phyloP scores from a whole-genome alignment of 1,284 basidiomycete genomes.

The Fomitopsis betulina region DNA sequence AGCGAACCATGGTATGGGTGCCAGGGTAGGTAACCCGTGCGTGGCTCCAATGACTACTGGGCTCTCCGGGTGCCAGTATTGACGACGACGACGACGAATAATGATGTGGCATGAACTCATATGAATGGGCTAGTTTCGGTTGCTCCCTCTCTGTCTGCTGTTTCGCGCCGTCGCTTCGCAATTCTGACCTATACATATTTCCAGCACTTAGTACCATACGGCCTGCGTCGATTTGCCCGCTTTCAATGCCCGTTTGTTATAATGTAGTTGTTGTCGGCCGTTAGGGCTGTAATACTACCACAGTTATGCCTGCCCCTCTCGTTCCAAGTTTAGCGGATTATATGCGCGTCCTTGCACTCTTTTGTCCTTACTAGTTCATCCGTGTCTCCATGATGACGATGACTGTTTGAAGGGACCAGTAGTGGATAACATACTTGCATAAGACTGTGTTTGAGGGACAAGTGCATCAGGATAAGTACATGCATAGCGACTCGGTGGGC shows the following conservation, averaged over 20 bases:
- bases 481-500: no score
- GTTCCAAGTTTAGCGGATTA: no score
- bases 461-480: no score
- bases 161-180: neutral
- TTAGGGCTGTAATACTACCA: constrained; percentile 2
- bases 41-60: neutral
- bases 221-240: neutral
- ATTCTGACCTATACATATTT: neutral
- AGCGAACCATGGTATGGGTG: neutral
- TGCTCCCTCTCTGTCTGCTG: neutral
- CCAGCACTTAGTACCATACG: neutral
- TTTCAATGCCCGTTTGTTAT: neutral
- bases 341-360: no score
- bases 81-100: constrained; percentile 4
- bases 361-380: no score
- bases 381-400: no score
- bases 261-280: neutral
- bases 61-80: neutral
- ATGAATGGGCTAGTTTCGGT: neutral
- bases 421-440: no score
- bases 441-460: no score
- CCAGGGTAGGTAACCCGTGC: neutral
- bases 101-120: constrained; percentile 8
- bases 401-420: no score
- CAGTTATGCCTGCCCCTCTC: neutral